Conservation (phyloP, 768 basidiomycete species). For the Boletus sp. region DNA sequence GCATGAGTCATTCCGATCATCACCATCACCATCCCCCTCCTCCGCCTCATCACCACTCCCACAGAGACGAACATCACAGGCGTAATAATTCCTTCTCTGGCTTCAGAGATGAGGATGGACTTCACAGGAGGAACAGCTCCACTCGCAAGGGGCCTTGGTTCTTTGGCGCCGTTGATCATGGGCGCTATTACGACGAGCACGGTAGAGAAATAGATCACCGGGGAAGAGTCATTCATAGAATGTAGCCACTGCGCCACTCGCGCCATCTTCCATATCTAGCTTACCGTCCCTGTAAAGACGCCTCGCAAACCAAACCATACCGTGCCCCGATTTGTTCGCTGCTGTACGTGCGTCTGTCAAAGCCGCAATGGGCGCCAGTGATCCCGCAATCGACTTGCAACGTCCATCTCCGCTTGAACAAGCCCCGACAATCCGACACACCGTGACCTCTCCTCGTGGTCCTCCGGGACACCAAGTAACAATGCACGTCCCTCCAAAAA, state of each 20-base stretch:
- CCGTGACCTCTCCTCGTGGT: conserved; percentile 3
- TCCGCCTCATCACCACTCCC: not conserved
- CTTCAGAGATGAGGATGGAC: conserved; percentile 18
- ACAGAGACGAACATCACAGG: conserved; percentile 15
- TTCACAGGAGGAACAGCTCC: conserved; percentile 18
- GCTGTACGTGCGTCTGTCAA: conserved; percentile 24
- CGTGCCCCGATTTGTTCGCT: not conserved
- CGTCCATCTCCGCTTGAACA: conserved; percentile 57
- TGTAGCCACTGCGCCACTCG: conserved; percentile 9
- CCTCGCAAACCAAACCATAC: not conserved
- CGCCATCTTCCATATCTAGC: conserved; percentile 4
- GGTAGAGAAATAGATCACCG: conserved; percentile 28
- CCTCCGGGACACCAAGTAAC: conserved; percentile 39
- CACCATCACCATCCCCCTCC: conserved; percentile 9
- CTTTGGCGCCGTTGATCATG: conserved; percentile 20
- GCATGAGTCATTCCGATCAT: conserved; percentile 23
- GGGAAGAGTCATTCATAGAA: conserved; percentile 26
- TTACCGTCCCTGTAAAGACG: not conserved
- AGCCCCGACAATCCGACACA: conserved; percentile 28
- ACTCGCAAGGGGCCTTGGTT: conserved; percentile 22
- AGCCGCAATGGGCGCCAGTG: conserved; percentile 69
- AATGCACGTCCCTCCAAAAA: conserved; percentile 57
- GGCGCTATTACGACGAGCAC: conserved; percentile 21
- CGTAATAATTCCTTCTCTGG: conserved; percentile 28
- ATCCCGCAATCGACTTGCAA: conserved; percentile 50